A percentile compares a stretch with the other conserved stretches of the same genome.
These are phyloP conservation scores for Prinsepia uniflora DNA, from an alignment of 306 rosid genomes.

Conservation along the genomic window DNA sequence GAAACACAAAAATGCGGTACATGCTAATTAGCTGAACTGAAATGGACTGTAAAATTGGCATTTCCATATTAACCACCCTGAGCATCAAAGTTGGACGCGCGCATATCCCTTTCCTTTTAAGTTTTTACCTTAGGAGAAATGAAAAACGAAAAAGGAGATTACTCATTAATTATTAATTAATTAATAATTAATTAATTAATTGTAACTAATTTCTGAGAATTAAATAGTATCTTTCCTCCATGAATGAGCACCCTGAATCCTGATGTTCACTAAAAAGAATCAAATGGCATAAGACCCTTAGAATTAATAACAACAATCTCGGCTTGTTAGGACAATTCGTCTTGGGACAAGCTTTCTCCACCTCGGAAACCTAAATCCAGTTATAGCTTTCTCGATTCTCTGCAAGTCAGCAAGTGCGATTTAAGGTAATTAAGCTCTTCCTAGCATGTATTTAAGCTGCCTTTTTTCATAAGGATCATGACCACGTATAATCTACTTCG, in stretches of 20 bases:
- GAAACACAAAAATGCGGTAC: too few relatives aligned
- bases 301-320: too few relatives aligned
- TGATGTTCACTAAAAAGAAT: background rate
- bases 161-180: background rate
- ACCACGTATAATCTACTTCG: background rate
- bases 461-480: background rate
- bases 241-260: background rate
- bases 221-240: background rate
- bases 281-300: too few relatives aligned
- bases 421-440: constrained; percentile 17
- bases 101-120: background rate
- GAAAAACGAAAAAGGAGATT: background rate
- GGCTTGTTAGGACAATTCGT: background rate
- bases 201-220: background rate
- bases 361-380: background rate
- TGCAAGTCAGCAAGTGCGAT: constrained; percentile 6
- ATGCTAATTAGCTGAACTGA: background rate
- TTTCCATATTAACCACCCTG: background rate
- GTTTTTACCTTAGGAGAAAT: background rate
- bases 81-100: background rate
- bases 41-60: background rate
- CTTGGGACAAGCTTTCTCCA: constrained; percentile 2
- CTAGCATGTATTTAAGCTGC: background rate
- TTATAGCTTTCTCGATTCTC: background rate
- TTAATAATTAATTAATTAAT: constrained; percentile 1